A percentile compares a stretch with the other conserved stretches of the same genome.
phyloP scores from a whole-genome alignment of 106 monocot genomes.

The Acanthochlamys bracteata region DNA sequence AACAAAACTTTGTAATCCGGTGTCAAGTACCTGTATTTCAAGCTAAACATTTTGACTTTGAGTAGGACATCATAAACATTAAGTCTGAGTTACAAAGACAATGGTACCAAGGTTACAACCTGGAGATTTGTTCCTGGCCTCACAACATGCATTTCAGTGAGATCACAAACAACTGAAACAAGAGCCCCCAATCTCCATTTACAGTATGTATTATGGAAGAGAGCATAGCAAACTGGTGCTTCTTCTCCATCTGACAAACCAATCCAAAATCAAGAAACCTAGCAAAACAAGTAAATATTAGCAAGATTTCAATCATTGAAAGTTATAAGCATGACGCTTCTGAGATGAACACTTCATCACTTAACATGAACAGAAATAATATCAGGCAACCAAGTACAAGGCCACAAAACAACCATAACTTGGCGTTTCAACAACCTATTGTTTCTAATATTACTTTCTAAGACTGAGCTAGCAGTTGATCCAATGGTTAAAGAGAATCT shows the following conservation, averaged over 20 bases:
- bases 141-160: constrained; percentile 78
- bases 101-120: constrained; percentile 59
- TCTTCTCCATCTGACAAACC: constrained; percentile 88
- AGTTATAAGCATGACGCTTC: too few species aligned
- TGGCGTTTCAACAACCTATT: not conserved
- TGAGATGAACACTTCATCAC: too few species aligned
- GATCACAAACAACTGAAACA: constrained; percentile 75
- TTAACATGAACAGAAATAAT: too few species aligned
- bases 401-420: not conserved
- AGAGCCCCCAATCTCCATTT: constrained; percentile 73
- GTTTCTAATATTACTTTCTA: not conserved
- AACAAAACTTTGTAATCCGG: too few species aligned
- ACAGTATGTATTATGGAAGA: constrained; percentile 82
- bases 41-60: not conserved
- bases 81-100: not conserved
- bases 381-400: not conserved
- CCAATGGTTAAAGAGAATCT: not conserved
- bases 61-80: not conserved
- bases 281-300: constrained; percentile 4
- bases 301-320: not conserved
- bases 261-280: constrained; percentile 99
- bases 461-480: not conserved
- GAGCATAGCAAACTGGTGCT: constrained; percentile 90
- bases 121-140: constrained; percentile 53
- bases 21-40: too few species aligned